Conservation (phyloP, 257 asterid species). For the Ehretia macrophylla region DNA sequence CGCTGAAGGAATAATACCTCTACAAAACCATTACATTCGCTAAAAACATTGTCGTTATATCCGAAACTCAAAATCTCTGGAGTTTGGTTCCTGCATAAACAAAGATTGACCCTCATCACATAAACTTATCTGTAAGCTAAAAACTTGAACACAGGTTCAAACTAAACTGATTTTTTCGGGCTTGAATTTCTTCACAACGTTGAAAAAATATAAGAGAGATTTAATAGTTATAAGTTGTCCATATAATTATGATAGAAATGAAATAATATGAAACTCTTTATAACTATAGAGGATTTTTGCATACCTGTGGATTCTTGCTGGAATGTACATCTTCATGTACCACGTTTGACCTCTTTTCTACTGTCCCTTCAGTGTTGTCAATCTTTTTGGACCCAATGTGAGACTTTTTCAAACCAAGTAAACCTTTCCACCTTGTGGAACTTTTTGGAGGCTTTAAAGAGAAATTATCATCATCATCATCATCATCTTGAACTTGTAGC, state of each 20-base stretch:
- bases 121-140: background rate
- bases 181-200: no score
- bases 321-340: conserved; percentile 21
- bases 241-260: no score
- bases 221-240: no score
- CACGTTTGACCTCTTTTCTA: conserved; percentile 22
- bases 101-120: background rate
- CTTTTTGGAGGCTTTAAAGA: conserved; percentile 67
- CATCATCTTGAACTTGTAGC: conserved; percentile 18
- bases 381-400: conserved; percentile 70
- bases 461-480: conserved; percentile 19
- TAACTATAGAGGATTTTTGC: no score
- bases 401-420: conserved; percentile 64
- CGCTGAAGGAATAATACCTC: no score
- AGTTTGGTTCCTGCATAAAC: conserved; percentile 1
- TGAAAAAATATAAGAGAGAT: no score
- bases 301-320: no score
- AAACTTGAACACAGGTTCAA: no score
- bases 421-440: conserved; percentile 76
- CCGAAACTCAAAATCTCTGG: conserved; percentile 7
- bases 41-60: background rate
- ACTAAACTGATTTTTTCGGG: no score
- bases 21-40: no score
- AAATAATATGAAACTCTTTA: no score
- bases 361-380: conserved; percentile 32